A percentile compares a stretch with the other conserved stretches of the same genome.
Conservation (phyloP, 163 green algal genomes). For the Chlamydomonas reinhardtii region DNA sequence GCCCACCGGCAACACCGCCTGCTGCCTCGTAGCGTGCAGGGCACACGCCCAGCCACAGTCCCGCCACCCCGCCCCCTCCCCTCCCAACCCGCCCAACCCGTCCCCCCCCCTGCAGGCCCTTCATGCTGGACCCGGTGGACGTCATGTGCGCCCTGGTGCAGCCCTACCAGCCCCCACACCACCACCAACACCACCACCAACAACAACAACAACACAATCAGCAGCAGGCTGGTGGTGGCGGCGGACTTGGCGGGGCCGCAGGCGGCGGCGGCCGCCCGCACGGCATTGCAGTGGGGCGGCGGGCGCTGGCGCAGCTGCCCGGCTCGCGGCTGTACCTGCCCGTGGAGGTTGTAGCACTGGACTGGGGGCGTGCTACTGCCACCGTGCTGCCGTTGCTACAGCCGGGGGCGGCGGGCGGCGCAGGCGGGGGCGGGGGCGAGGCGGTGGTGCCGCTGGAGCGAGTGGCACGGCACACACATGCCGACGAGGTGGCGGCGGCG, state of each 20-base stretch:
- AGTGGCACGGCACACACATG: constrained; percentile 5
- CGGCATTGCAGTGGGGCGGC: constrained; percentile 1
- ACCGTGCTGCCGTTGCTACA: constrained; percentile 30
- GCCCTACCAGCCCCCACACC: not conserved
- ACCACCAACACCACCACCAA: not conserved
- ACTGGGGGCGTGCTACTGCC: not conserved
- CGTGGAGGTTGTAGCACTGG: constrained; percentile 23
- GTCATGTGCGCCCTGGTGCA: constrained; percentile 31
- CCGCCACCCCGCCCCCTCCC: not conserved
- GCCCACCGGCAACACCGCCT: too few species aligned
- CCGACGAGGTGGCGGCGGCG: not conserved
- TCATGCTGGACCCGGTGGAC: constrained; percentile 43
- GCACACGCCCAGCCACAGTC: not conserved
- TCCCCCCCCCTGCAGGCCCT: not conserved
- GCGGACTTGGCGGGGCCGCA: too few species aligned
- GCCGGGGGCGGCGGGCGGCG: not conserved
- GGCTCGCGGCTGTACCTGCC: constrained; percentile 13
- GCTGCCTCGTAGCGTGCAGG: too few species aligned
- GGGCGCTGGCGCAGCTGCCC: constrained; percentile 13
- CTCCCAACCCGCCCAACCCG: not conserved
- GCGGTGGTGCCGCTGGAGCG: not conserved
- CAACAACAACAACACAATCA: not conserved
- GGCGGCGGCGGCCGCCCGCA: not conserved
- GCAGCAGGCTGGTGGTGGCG: too few species aligned
- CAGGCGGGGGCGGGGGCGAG: not conserved